Percentiles rank a stretch among this genome's conserved stretches.
These are phyloP conservation scores for Termitomyces heimii DNA, from an alignment of 768 basidiomycete genomes.

Conservation along the genomic window DNA sequence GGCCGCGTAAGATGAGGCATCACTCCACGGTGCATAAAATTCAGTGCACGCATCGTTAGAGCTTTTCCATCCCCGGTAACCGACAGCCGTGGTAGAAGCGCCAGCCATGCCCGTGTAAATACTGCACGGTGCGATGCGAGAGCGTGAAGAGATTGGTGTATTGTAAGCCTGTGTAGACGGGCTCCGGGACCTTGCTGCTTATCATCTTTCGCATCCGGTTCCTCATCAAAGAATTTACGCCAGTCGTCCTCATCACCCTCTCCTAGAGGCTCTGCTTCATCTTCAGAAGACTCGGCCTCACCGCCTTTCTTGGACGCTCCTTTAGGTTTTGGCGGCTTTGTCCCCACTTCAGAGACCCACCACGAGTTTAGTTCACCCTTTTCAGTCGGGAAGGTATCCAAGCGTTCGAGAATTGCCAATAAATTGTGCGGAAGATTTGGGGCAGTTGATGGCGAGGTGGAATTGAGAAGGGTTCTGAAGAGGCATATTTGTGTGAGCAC, in stretches of 20 bases:
- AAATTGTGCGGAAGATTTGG: slow-evolving; percentile 39
- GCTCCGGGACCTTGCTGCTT: slow-evolving; percentile 31
- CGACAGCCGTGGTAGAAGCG: slow-evolving; percentile 57
- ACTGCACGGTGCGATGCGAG: slow-evolving; percentile 73
- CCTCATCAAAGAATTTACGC: slow-evolving; percentile 81
- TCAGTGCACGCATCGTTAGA: slow-evolving; percentile 53
- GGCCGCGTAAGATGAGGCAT: slow-evolving; percentile 79
- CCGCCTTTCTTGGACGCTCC: slow-evolving; percentile 27
- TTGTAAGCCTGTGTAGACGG: slow-evolving; percentile 58
- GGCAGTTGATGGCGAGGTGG: slow-evolving; percentile 22
- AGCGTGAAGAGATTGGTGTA: slow-evolving; percentile 75
- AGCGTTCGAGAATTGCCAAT: slow-evolving; percentile 57
- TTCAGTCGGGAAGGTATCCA: slow-evolving; percentile 72
- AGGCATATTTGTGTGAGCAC: slow-evolving; percentile 1
- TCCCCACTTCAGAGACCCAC: slow-evolving; percentile 70
- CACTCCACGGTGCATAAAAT: slow-evolving; percentile 78
- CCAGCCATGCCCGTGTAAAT: slow-evolving; percentile 79
- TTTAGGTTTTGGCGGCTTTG: slow-evolving; percentile 48
- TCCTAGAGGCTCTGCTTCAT: slow-evolving; percentile 23
- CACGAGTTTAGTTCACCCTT: slow-evolving; percentile 64
- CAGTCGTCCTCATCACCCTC: slow-evolving; percentile 55
- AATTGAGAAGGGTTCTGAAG: slow-evolving; percentile 25
- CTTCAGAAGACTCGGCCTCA: slow-evolving; percentile 28
- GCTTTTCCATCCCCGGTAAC: slow-evolving; percentile 31
- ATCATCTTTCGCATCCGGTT: slow-evolving; percentile 26